These are phyloP conservation scores for Stenogyne calaminthoides DNA, from an alignment of 305 asterid genomes.

Conservation along the genomic window DNA sequence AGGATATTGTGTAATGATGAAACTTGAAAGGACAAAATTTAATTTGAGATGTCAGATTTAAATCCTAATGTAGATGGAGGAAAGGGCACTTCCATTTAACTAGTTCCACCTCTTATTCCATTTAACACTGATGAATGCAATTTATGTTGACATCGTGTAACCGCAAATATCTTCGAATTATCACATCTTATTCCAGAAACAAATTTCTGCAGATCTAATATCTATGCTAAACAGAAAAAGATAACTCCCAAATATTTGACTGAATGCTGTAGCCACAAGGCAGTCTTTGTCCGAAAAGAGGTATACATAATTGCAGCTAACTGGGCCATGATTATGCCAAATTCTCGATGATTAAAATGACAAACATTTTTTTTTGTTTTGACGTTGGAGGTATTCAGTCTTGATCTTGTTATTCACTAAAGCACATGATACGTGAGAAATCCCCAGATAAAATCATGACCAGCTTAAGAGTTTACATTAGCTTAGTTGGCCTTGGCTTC, in stretches of 20 bases:
- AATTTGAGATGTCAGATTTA: not conserved
- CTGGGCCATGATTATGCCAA: not conserved
- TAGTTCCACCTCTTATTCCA: not conserved
- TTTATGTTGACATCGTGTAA: not conserved
- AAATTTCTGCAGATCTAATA: not conserved
- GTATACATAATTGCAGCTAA: not conserved
- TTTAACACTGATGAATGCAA: not conserved
- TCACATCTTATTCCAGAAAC: not conserved
- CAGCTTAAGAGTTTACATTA: not conserved
- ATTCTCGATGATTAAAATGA: not conserved
- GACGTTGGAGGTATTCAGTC: not conserved
- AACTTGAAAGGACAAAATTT: not conserved
- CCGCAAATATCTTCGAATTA: not conserved
- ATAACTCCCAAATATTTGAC: constrained; percentile 7
- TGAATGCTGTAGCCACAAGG: not conserved
- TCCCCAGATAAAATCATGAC: not conserved
- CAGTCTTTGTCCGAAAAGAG: not conserved
- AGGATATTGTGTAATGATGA: not conserved
- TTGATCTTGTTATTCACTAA: not conserved
- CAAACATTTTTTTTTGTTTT: not conserved
- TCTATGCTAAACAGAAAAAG: not conserved
- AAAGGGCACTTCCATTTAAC: constrained; percentile 8
- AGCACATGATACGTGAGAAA: not conserved
- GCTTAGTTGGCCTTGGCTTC: not conserved
- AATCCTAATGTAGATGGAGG: not conserved